These are phyloP conservation scores for Tephrocybe sp. DNA, from an alignment of 768 basidiomycete species.

Conservation along the genomic window DNA sequence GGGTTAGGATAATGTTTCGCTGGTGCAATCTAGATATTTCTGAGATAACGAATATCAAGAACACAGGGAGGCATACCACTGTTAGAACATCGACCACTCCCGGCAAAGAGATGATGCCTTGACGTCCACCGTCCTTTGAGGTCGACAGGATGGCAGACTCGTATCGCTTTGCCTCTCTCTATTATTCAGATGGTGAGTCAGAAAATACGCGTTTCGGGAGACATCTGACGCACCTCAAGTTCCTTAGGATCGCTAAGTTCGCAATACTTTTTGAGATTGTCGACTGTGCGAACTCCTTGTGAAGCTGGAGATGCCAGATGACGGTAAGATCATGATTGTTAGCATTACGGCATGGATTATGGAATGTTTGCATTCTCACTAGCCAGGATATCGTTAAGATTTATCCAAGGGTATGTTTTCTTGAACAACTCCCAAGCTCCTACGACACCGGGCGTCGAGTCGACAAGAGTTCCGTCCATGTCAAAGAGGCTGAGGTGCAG, in stretches of 20 bases:
- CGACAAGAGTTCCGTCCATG: conserved; percentile 83
- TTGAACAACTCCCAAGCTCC: conserved; percentile 82
- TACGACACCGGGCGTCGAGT: conserved; percentile 80
- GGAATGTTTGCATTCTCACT: conserved; percentile 40
- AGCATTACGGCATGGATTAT: too few species aligned
- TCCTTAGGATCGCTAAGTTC: conserved; percentile 64
- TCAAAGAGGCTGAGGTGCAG: conserved; percentile 63
- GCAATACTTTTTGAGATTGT: conserved; percentile 76
- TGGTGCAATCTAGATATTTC: conserved; percentile 33
- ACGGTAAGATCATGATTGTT: not conserved
- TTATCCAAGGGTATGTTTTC: conserved; percentile 63
- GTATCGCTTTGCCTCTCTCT: conserved; percentile 77
- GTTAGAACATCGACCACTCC: conserved; percentile 64
- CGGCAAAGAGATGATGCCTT: conserved; percentile 70
- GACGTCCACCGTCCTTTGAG: conserved; percentile 50
- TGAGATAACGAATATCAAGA: not conserved
- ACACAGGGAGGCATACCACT: conserved; percentile 42
- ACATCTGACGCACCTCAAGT: conserved; percentile 53
- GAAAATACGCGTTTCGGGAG: not conserved
- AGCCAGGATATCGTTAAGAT: conserved; percentile 62
- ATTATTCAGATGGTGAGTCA: not conserved
- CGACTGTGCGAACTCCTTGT: conserved; percentile 85
- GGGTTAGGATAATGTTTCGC: conserved; percentile 49
- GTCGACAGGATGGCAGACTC: conserved; percentile 75
- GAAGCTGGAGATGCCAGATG: conserved; percentile 52